Evolutionary conservation across 768 basidiomycete species (phyloP), one percentile per base, ranked within the genome.

Genomic region (Suillus lakei): DNA sequence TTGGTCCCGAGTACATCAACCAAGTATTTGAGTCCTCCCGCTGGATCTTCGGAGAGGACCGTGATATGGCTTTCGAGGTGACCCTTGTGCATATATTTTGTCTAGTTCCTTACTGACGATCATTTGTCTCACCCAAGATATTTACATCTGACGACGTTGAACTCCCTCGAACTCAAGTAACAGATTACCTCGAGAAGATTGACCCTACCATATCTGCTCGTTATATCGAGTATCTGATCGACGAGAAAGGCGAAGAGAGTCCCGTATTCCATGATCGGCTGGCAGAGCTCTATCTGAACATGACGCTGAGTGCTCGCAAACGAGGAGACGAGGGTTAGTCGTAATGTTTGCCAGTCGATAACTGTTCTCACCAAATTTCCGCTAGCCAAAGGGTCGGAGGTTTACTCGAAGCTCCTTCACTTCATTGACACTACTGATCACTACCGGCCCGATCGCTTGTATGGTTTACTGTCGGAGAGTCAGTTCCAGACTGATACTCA

Each of bases 91-190:
- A 10, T 64, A 41, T 32, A 56, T 8, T n/a, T 5, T 8, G 39
- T 53, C 44, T 7, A 48, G 16, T 13, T 30, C 32, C 1, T 30
- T 44, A 51, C 23, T 28, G 61, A 16, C 44, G 4, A 6, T 53
- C 21, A 46, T 21, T 12, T 32, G 38, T 55, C 46, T 61, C 38
- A 61, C 43, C 4, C 26, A 12, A 98, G 95, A 94, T 99, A 48
- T 99, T 99, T 73, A 95, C 91, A 3, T 95, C 96, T 0, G 97
- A 98, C 72, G 96, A 98, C 64, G 92, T 92, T 8, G 95, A 97
- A 65, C 84, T 99, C 21, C 96, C 98, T 26, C 86, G 89, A 3
- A 82, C 85, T 38, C 83, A 82, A 0, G 94, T 98, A 4, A 88
- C 90, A 13, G 84, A 89, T 64, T 95, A 90, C 74, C 84, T 99